Percentiles rank a stretch among this genome's conserved stretches.
phyloP scores from a whole-genome alignment of 192 early-diverging fungal genomes.

The Haplosporangium gracile region DNA sequence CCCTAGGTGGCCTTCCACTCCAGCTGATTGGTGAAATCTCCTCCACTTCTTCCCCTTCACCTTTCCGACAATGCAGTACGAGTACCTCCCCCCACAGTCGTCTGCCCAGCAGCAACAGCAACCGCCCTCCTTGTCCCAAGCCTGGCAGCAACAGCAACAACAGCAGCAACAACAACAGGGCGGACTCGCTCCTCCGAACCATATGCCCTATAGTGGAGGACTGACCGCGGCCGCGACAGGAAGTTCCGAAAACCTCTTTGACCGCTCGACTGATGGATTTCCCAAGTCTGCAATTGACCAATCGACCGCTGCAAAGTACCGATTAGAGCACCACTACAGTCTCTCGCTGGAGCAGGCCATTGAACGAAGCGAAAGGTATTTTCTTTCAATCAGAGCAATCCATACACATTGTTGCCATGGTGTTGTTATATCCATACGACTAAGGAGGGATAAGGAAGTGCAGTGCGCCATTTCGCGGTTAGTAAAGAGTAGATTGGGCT shows the following conservation, averaged over 20 bases:
- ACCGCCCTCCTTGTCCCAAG: neutral
- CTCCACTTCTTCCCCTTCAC: neutral
- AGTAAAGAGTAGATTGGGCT: neutral
- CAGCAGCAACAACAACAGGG: constrained; percentile 17
- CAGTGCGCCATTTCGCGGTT: neutral
- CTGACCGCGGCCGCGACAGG: constrained; percentile 11
- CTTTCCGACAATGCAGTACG: constrained; percentile 34
- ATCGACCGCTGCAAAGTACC: constrained; percentile 88
- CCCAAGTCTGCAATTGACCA: constrained; percentile 85
- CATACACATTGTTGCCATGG: no score
- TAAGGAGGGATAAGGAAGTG: neutral
- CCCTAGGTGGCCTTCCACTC: neutral
- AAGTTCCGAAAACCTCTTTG: constrained; percentile 59
- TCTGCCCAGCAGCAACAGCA: constrained; percentile 17
- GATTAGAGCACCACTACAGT: constrained; percentile 94
- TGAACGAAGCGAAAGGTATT: constrained; percentile 80
- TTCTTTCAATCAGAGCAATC: no score
- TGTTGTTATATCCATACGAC: no score
- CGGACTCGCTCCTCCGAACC: constrained; percentile 3
- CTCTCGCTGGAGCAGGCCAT: constrained; percentile 86
- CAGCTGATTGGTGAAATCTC: neutral
- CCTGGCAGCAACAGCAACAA: neutral
- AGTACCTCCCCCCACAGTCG: constrained; percentile 27
- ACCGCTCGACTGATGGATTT: constrained; percentile 78
- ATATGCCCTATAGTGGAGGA: constrained; percentile 21